A percentile compares a stretch with the other conserved stretches of the same genome.
Evolutionary conservation across 495 filamentous ascomycete species (phyloP).

Genomic region (Penicillium canariense): DNA sequence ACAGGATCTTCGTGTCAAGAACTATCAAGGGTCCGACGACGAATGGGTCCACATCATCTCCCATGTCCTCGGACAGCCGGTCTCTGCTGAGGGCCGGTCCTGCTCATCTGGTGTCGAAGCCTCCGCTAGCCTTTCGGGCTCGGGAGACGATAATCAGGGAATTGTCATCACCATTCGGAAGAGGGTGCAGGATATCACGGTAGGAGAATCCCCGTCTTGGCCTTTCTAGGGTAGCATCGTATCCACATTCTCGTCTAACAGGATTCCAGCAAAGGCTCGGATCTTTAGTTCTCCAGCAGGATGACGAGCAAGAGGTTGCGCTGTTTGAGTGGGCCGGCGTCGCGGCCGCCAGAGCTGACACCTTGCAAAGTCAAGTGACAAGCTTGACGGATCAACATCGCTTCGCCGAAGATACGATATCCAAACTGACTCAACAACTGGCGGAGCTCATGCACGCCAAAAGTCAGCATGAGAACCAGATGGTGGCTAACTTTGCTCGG

Average conservation of each 20-base stretch:
- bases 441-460: slow-evolving; percentile 66
- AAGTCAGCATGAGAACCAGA: slow-evolving; percentile 62
- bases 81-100: slow-evolving; percentile 9
- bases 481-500: slow-evolving; percentile 68
- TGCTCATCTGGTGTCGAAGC: slow-evolving; percentile 32
- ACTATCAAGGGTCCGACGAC: slow-evolving; percentile 49
- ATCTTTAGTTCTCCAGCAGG: slow-evolving; percentile 56
- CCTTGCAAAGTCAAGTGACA: slow-evolving; percentile 44
- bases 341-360: slow-evolving; percentile 42
- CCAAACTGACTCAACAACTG: slow-evolving; percentile 55
- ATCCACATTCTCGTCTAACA: neutral
- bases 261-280: slow-evolving; percentile 65
- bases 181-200: slow-evolving; percentile 56
- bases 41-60: slow-evolving; percentile 57
- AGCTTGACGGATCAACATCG: slow-evolving; percentile 44
- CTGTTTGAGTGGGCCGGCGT: slow-evolving; percentile 71
- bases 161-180: slow-evolving; percentile 55
- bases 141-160: slow-evolving; percentile 32
- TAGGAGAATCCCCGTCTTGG: slow-evolving; percentile 20
- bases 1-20: slow-evolving; percentile 49
- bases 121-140: slow-evolving; percentile 31
- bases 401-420: slow-evolving; percentile 46
- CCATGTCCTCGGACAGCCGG: slow-evolving; percentile 28
- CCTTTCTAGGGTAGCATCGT: neutral
- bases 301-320: slow-evolving; percentile 63